These are phyloP conservation scores for Centaurea solstitialis DNA, from an alignment of 129 eudicot genomes.

Conservation along the genomic window DNA sequence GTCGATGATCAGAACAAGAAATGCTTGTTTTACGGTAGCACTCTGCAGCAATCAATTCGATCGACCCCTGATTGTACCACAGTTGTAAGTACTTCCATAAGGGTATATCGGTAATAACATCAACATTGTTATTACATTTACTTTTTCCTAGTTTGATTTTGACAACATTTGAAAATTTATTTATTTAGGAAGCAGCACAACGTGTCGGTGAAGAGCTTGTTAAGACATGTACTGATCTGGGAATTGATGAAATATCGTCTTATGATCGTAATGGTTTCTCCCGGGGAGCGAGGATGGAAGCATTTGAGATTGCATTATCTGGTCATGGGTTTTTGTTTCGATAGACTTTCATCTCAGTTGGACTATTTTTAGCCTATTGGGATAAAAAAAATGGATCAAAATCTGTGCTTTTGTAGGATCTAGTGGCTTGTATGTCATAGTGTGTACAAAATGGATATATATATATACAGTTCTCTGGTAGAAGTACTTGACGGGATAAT, in stretches of 20 bases:
- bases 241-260: constrained; percentile 67
- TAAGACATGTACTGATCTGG: constrained; percentile 63
- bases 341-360: constrained; percentile 21
- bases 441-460: neutral
- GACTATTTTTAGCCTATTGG: neutral
- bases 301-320: constrained; percentile 80
- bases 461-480: neutral
- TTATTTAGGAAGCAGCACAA: constrained; percentile 71
- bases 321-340: constrained; percentile 73
- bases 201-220: constrained; percentile 92
- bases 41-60: constrained; percentile 74
- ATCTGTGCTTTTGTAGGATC: constrained; percentile 5
- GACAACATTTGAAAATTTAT: constrained; percentile 7
- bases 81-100: constrained; percentile 46
- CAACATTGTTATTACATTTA: neutral
- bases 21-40: constrained; percentile 77
- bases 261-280: constrained; percentile 88
- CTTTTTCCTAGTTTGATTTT: neutral
- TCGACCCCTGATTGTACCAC: constrained; percentile 57
- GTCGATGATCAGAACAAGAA: constrained; percentile 91
- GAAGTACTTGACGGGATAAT: constrained; percentile 1
- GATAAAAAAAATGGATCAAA: neutral
- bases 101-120: neutral
- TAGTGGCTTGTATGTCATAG: neutral
- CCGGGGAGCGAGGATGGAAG: constrained; percentile 71